Evolutionary conservation across 2,329 filamentous ascomycete genomes (phyloP).

Genomic region (Alternaria metachromatica): DNA sequence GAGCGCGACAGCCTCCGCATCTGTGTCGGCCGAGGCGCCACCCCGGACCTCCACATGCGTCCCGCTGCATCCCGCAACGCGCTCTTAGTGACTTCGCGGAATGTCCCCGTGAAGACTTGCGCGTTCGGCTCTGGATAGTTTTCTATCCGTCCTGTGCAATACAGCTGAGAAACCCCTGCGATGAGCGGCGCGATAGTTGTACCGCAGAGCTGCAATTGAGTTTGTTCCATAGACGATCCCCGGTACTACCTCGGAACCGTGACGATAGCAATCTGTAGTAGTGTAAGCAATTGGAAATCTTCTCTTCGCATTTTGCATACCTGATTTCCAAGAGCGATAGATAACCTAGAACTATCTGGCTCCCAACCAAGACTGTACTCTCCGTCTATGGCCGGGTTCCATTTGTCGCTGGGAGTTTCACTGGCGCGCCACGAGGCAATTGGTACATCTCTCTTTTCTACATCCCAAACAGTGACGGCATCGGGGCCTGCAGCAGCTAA

Average conservation of each 20-base stretch:
- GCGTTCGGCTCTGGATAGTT: neutral
- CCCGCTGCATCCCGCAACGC: conserved; percentile 27
- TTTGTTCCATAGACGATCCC: neutral
- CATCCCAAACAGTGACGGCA: conserved; percentile 54
- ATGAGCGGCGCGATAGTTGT: neutral
- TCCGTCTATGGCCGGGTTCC: conserved; percentile 42
- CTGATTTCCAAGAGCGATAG: conserved; percentile 48
- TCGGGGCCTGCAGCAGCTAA: conserved; percentile 55
- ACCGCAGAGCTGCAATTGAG: neutral
- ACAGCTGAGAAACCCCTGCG: neutral
- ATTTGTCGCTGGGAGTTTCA: conserved; percentile 33
- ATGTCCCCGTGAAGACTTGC: conserved; percentile 5
- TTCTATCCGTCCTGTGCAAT: neutral
- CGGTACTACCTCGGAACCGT: conserved; percentile 35
- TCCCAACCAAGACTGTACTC: conserved; percentile 50
- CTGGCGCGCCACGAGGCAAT: conserved; percentile 46
- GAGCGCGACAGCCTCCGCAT: conserved; percentile 22
- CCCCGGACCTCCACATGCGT: conserved; percentile 27
- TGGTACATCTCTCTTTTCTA: conserved; percentile 43
- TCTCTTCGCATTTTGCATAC: conserved; percentile 21
- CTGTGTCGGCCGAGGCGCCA: conserved; percentile 10
- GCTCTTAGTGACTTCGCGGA: conserved; percentile 22
- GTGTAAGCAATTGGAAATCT: conserved; percentile 7
- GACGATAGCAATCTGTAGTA: conserved; percentile 44
- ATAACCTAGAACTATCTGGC: conserved; percentile 46